Conservation (phyloP, 1,139 yeast species). For the Debaryomycetaceae sp. region DNA sequence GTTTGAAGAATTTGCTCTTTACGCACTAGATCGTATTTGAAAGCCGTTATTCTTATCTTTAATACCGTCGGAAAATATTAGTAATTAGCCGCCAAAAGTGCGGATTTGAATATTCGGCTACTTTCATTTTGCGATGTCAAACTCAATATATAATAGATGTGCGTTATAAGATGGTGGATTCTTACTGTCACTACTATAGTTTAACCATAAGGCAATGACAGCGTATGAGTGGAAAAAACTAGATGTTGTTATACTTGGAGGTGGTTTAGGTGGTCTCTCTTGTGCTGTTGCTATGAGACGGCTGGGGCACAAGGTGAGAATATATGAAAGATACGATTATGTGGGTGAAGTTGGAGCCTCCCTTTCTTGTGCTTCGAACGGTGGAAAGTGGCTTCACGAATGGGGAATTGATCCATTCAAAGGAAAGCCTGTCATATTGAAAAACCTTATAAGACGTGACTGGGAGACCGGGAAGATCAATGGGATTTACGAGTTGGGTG, state of each 20-base stretch:
- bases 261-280: constrained; percentile 16
- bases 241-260: constrained; percentile 14
- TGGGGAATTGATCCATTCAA: constrained; percentile 14
- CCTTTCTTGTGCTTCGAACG: constrained; percentile 19
- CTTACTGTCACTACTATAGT: not conserved
- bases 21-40: no score
- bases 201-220: constrained; percentile 1
- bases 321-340: constrained; percentile 16
- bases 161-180: no score
- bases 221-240: constrained; percentile 6
- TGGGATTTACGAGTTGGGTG: constrained; percentile 18
- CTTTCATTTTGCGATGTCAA: no score
- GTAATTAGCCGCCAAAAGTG: no score
- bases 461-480: constrained; percentile 12
- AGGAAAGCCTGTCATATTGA: constrained; percentile 15
- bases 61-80: no score
- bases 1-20: no score
- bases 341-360: constrained; percentile 21
- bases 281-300: constrained; percentile 14
- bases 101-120: no score
- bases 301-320: constrained; percentile 14
- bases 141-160: no score
- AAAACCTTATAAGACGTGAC: constrained; percentile 12
- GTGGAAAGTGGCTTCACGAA: constrained; percentile 15
- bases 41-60: no score